Conservation (phyloP, 495 filamentous ascomycete genomes). For the Aspergillus sclerotioniger region DNA sequence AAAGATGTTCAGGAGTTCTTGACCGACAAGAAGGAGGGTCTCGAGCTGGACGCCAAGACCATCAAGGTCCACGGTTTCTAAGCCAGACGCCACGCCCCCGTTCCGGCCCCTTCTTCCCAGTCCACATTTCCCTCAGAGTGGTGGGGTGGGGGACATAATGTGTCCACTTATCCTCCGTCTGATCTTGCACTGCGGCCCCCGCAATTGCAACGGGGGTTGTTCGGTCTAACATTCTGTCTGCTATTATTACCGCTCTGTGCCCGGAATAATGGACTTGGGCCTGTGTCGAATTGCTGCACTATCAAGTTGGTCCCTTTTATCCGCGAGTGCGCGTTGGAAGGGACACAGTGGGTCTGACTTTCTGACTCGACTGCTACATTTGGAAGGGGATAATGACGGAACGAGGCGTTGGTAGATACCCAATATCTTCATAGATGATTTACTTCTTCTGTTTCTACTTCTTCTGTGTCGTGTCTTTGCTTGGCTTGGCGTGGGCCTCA, state of each 20-base stretch:
- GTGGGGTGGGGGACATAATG: slow-evolving; percentile 37
- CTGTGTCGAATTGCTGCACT: slow-evolving; percentile 33
- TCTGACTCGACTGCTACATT: slow-evolving; percentile 32
- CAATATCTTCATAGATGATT: slow-evolving; percentile 42
- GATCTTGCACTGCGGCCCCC: slow-evolving; percentile 18
- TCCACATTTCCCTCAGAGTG: slow-evolving; percentile 40
- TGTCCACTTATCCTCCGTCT: slow-evolving; percentile 25
- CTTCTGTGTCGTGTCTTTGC: slow-evolving; percentile 29
- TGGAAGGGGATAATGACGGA: slow-evolving; percentile 45
- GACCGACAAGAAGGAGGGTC: slow-evolving; percentile 87
- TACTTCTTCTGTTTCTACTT: slow-evolving; percentile 33
- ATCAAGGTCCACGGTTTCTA: slow-evolving; percentile 80
- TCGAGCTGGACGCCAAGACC: slow-evolving; percentile 90
- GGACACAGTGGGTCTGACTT: slow-evolving; percentile 24
- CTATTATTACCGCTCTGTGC: slow-evolving; percentile 31
- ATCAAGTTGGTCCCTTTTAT: slow-evolving; percentile 20
- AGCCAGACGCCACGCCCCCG: slow-evolving; percentile 39
- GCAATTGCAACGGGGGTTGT: slow-evolving; percentile 22
- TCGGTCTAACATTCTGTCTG: slow-evolving; percentile 21
- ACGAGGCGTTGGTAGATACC: slow-evolving; percentile 54
- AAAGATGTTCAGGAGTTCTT: slow-evolving; percentile 98
- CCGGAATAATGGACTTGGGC: slow-evolving; percentile 38
- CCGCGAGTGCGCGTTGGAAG: slow-evolving; percentile 21
- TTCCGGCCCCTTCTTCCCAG: slow-evolving; percentile 45
- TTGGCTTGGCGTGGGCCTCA: slow-evolving; percentile 17